Evolutionary conservation across 495 filamentous ascomycete species (phyloP), one percentile per base, ranked within the genome.

Genomic region (Neurospora pannonica): DNA sequence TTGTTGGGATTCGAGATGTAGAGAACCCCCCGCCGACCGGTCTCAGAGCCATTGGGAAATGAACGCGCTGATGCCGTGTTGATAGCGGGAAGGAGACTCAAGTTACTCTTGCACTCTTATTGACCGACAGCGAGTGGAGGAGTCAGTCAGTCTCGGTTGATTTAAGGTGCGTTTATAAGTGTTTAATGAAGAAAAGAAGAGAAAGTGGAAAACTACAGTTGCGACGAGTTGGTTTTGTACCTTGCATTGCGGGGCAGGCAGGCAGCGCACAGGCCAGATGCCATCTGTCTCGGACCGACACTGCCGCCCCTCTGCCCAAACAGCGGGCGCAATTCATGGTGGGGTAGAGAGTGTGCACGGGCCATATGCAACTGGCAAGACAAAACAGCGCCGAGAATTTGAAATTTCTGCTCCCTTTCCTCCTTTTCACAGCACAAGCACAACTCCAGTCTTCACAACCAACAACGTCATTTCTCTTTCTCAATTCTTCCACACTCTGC

Each of bases 141-240:
- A 37, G 28, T 74, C 78, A 84, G 77, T 82, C 74, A 76, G 79
- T 75, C 82, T 82, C 83, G 85, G 83, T 87, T 87, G 85, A 86
- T 86, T 87, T 81, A 83, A 83, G 80, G 83, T 87, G 85, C 81
- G 72, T 75, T 77, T 78, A 78, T 79, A 83, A 83, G 85, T 86
- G 79, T 83, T 76, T 77, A 73, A 78, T 80, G 77, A 76, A 76
- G 81, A 77, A 72, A 79, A 76, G 62, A 72, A 73, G 71, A 71
- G 75, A 74, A 78, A 73, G 73, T 69, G 67, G 13, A 37, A 48
- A 38, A 73, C 1, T 17, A 28, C 28, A 15, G 54, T 36, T 19
- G 28, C 54, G 54, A 67, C 54, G 4, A 34, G 0, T 60, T 54
- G 21, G 38, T 62, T 38, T 28, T 37, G 42, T 36, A 21, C 48